Evolutionary conservation across 179 eudicot genomes (phyloP), one percentile per base, ranked within the genome.

Genomic region (Silene coronaria): DNA sequence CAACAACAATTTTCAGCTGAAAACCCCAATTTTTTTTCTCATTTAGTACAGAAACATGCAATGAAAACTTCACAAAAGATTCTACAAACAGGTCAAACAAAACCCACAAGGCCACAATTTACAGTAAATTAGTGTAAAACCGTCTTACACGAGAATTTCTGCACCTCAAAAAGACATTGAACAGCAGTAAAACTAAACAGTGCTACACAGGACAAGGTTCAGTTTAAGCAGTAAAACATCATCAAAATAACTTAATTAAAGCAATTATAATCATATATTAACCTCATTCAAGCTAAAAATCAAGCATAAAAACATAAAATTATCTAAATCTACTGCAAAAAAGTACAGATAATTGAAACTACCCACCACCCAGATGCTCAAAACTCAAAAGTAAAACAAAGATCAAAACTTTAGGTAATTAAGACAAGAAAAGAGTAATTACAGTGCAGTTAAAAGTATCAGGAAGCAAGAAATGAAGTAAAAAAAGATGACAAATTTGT

Each of bases 361-460:
- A 64, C 19, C 24, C 12, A 27, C 24, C 19, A 36, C 51, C 24
- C 70, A 67, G 48, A 67, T 34, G 70, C 70, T 67, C 70, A 67
- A 67, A 36, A 32, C 1, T 27, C 2, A 14, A n/a, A 66, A 66
- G 6, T 51, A 51, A 51, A n/a, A n/a, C n/a, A 66, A 17, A 19
- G 32, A 62, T 10, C 67, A 12, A 62, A 62, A 62, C 34, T 62
- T 51, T 0, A 8, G 26, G 34, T 10, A 62, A 42, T 69, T 22
- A 19, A 26, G 59, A 0, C 2, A 12, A 24, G 36, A 19, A 51
- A 28, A 13, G 24, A 70, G 14, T 48, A 23, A 38, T 36, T 46
- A 57, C 73, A 67, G 73, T 59, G 26, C 21, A 24, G 24, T 45
- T 51, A 67, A 72, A 59, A 13, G 58, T 71, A 76, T 76, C 82